Evolutionary conservation across 2,329 filamentous ascomycete genomes (phyloP).

Genomic region (Aureobasidium sp.): DNA sequence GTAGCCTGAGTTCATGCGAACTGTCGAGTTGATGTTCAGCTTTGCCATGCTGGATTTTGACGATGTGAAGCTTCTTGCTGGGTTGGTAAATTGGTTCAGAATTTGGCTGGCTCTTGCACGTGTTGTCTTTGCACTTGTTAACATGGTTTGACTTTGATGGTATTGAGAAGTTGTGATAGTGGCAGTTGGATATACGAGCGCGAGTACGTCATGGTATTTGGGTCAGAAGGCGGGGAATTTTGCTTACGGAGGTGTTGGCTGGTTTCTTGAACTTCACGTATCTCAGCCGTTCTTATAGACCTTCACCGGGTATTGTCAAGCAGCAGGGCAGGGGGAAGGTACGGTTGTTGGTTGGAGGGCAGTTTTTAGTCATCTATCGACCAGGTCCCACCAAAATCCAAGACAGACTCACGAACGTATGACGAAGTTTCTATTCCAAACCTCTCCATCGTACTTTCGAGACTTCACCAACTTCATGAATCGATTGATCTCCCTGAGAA

Average conservation of each 20-base stretch:
- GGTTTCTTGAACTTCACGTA: background rate
- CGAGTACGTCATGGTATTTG: background rate
- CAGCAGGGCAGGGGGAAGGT: background rate
- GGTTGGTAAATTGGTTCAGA: background rate
- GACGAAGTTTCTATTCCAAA: background rate
- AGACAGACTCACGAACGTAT: background rate
- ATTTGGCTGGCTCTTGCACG: background rate
- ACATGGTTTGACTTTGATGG: slow-evolving; percentile 10
- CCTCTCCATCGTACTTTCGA: background rate
- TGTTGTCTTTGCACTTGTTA: background rate
- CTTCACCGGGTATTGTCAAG: too few species aligned
- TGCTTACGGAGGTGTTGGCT: background rate
- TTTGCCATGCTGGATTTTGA: slow-evolving; percentile 11
- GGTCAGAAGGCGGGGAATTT: background rate
- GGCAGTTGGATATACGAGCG: background rate
- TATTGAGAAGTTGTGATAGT: background rate
- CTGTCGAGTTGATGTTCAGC: slow-evolving; percentile 33
- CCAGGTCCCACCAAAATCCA: background rate
- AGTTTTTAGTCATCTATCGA: background rate
- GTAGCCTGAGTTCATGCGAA: slow-evolving; percentile 52
- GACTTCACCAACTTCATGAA: background rate
- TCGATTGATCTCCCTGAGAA: background rate
- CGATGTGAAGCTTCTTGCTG: background rate
- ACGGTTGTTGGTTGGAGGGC: background rate
- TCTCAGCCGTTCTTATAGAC: background rate